Evolutionary conservation across 257 asterid species (phyloP).

Genomic region (Apocynum venetum): DNA sequence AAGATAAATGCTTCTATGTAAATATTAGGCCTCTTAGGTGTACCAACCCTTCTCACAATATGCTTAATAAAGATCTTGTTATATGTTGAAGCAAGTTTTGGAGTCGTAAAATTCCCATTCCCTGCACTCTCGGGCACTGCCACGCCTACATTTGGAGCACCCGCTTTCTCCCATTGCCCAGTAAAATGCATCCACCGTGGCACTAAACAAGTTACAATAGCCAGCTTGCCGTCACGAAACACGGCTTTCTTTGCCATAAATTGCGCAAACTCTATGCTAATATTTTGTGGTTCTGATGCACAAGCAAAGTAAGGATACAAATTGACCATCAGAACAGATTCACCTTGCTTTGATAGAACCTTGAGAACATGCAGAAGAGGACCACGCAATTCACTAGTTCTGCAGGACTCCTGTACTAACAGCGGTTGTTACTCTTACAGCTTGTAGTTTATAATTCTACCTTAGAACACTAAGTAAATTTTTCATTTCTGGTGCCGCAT

Average conservation of each 20-base stretch:
- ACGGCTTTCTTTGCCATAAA: conserved; percentile 15
- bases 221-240: neutral
- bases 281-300: neutral
- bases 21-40: conserved; percentile 23
- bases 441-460: neutral
- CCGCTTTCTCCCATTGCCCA: conserved; percentile 39
- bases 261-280: conserved; percentile 29
- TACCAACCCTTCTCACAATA: conserved; percentile 1
- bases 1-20: conserved; percentile 19
- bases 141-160: conserved; percentile 22
- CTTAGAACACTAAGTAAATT: neutral
- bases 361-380: neutral
- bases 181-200: conserved; percentile 33
- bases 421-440: neutral
- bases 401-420: neutral
- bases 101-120: conserved; percentile 9
- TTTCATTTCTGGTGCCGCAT: neutral
- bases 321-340: conserved; percentile 30
- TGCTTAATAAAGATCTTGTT: conserved; percentile 12
- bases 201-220: conserved; percentile 35
- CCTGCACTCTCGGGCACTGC: conserved; percentile 33
- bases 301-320: conserved; percentile 44
- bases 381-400: neutral
- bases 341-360: neutral
- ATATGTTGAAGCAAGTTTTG: conserved; percentile 16